phyloP scores from a whole-genome alignment of 306 rosid genomes.

The Vigna angularis region DNA sequence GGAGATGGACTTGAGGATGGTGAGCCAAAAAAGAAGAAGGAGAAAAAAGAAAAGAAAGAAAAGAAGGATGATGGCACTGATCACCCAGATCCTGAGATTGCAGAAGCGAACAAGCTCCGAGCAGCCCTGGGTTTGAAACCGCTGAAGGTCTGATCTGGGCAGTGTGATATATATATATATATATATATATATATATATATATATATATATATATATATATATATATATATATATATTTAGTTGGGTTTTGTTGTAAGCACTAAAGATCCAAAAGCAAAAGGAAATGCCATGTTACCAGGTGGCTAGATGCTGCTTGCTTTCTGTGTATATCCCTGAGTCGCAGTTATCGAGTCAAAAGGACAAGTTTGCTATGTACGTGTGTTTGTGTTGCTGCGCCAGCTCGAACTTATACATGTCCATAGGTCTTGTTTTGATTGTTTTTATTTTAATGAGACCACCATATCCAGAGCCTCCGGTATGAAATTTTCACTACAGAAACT shows the following conservation, averaged over 20 bases:
- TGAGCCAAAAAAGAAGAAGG: slow-evolving; percentile 86
- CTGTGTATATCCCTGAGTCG: not conserved
- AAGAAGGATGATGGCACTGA: slow-evolving; percentile 81
- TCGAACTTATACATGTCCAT: slow-evolving; percentile 16
- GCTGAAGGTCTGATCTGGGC: slow-evolving; percentile 46
- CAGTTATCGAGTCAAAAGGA: slow-evolving; percentile 23
- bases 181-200: too few species aligned
- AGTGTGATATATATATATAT: not conserved
- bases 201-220: too few species aligned
- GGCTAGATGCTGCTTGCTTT: slow-evolving; percentile 15
- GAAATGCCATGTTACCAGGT: slow-evolving; percentile 19
- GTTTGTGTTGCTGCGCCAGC: slow-evolving; percentile 17
- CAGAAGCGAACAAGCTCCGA: slow-evolving; percentile 78
- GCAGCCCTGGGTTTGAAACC: slow-evolving; percentile 95
- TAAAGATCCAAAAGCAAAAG: not conserved
- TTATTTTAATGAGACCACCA: slow-evolving; percentile 7
- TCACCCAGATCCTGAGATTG: slow-evolving; percentile 89
- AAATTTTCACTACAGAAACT: slow-evolving; percentile 7
- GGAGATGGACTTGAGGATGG: slow-evolving; percentile 73
- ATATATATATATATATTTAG: too few species aligned
- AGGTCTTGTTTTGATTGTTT: slow-evolving; percentile 10
- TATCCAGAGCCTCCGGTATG: not conserved
- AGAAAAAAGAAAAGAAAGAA: slow-evolving; percentile 75
- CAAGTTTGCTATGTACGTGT: slow-evolving; percentile 5
- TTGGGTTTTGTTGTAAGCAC: slow-evolving; percentile 20